phyloP scores from a whole-genome alignment of 352 stramenopile genomes.

The Phytophthora lateralis region DNA sequence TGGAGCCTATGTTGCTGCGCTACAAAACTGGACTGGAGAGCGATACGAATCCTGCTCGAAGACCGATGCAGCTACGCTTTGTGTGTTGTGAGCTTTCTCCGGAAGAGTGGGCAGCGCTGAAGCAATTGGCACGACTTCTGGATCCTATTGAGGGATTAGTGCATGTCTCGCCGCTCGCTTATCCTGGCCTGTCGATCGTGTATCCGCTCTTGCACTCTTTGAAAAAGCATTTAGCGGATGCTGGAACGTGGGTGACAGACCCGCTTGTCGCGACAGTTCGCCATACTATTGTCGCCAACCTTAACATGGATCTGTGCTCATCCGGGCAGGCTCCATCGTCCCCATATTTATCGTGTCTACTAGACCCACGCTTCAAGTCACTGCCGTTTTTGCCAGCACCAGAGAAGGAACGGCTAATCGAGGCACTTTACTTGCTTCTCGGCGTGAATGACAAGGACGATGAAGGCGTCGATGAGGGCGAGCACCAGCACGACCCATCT shows the following conservation, averaged over 20 bases:
- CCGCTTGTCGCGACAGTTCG: slow-evolving; percentile 65
- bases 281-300: slow-evolving; percentile 55
- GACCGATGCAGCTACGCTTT: slow-evolving; percentile 80
- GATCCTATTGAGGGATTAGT: slow-evolving; percentile 73
- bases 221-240: slow-evolving; percentile 69
- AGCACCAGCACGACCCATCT: slow-evolving; percentile 15
- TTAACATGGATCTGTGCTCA: slow-evolving; percentile 61
- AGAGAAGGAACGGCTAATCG: slow-evolving; percentile 59
- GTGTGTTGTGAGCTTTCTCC: slow-evolving; percentile 73
- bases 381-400: slow-evolving; percentile 63
- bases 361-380: slow-evolving; percentile 80
- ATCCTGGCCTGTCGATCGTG: slow-evolving; percentile 71
- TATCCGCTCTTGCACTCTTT: slow-evolving; percentile 74
- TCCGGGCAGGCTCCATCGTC: slow-evolving; percentile 54
- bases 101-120: slow-evolving; percentile 72
- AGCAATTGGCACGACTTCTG: slow-evolving; percentile 66
- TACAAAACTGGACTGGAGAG: slow-evolving; percentile 82
- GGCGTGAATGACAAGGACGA: slow-evolving; percentile 47
- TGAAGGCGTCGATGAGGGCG: slow-evolving; percentile 15
- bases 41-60: slow-evolving; percentile 69
- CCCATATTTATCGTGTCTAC: slow-evolving; percentile 67
- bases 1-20: slow-evolving; percentile 71
- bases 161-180: slow-evolving; percentile 68
- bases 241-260: slow-evolving; percentile 66
- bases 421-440: slow-evolving; percentile 61